These are phyloP conservation scores for Coniochaeta sp. DNA, from an alignment of 2,329 filamentous ascomycete species.

Conservation along the genomic window DNA sequence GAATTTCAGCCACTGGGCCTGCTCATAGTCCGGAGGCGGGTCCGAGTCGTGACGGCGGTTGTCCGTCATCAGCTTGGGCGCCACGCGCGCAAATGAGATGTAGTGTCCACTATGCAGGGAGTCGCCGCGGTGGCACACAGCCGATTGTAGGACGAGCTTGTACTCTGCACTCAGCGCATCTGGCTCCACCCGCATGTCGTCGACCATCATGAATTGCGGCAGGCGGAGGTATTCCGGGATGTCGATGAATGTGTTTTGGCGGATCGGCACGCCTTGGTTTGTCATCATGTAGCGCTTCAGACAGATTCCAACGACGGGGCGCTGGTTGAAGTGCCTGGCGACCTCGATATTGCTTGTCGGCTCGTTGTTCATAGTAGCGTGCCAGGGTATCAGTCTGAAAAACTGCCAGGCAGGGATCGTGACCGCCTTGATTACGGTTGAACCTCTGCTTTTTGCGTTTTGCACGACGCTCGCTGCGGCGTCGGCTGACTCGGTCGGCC, in stretches of 20 bases:
- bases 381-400: slow-evolving; percentile 91
- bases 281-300: slow-evolving; percentile 83
- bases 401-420: slow-evolving; percentile 98
- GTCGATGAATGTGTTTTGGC: slow-evolving; percentile 79
- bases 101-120: slow-evolving; percentile 89
- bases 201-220: slow-evolving; percentile 78
- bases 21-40: slow-evolving; percentile 58
- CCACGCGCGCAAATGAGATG: slow-evolving; percentile 73
- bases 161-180: slow-evolving; percentile 72
- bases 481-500: slow-evolving; percentile 24
- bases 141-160: slow-evolving; percentile 83
- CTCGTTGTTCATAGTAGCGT: slow-evolving; percentile 52
- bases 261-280: slow-evolving; percentile 58
- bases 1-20: slow-evolving; percentile 81
- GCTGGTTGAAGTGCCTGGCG: slow-evolving; percentile 76
- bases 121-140: slow-evolving; percentile 85
- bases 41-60: slow-evolving; percentile 49
- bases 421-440: slow-evolving; percentile 65
- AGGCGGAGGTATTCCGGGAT: slow-evolving; percentile 76
- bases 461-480: slow-evolving; percentile 33
- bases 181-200: slow-evolving; percentile 59
- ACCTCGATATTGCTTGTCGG: slow-evolving; percentile 68
- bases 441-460: slow-evolving; percentile 37
- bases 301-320: slow-evolving; percentile 86
- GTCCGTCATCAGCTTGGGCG: slow-evolving; percentile 53